Evolutionary conservation across 2,329 filamentous ascomycete species (phyloP), one percentile per base, ranked within the genome.

Genomic region (Cercospora sp.): DNA sequence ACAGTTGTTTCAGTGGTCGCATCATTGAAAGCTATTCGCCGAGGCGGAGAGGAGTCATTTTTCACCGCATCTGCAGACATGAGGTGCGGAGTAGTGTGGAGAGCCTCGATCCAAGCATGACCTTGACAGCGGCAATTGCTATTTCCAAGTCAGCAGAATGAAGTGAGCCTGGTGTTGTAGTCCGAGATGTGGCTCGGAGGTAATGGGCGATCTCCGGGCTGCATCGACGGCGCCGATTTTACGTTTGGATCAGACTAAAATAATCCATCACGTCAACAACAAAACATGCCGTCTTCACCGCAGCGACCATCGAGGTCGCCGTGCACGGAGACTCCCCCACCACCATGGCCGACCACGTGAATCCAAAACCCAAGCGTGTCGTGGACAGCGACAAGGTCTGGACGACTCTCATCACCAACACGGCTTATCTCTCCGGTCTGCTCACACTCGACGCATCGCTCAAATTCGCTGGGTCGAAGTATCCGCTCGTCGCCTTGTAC

Each of bases 351-450:
- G 77, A 77, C 18, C 55, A 70, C 10, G 69, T 70, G 45, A 74
- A 74, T 28, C 72, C 74, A 16, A 64, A 66, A 20, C 70, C 73
- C 5, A 63, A 76, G 63, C 72, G 76, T 59, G 77, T 76, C 39
- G 77, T 78, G 20, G 73, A 77, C 64, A 75, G 72, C 61, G 45
- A 71, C 70, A 76, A 78, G 92, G 92, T 95, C 77, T 97, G 92
- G 92, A 92, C 91, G 30, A 91, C 90, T 10, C 85, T 96, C 72
- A 93, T 97, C 77, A 96, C 93, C 68, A 96, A 95, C 81, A 88
- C 87, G 60, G 85, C 86, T 74, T 96, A 96, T 80, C 88, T 96
- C 69, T 86, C 91, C 5, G 93, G 93, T 58, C 89, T 96, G 61
- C 84, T 96, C 64, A 93, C 92, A 1, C 90, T 97, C 69, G 86